Conservation (phyloP, 768 basidiomycete species). For the Asterophora lycoperdoides region DNA sequence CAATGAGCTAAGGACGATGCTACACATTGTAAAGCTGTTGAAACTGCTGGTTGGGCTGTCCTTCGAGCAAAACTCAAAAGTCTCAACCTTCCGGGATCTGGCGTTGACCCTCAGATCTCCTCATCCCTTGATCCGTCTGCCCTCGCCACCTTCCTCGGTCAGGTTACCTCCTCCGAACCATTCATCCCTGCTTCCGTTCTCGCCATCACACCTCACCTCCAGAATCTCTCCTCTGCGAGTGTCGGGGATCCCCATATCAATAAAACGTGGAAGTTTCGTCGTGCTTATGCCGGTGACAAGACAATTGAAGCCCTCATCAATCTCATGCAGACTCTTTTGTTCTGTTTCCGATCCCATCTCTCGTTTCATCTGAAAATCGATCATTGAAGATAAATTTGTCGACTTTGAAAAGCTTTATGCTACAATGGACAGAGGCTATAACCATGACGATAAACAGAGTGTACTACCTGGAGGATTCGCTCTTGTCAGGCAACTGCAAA, state of each 20-base stretch:
- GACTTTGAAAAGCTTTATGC: constrained; percentile 18
- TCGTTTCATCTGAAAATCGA: neutral
- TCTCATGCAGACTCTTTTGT: neutral
- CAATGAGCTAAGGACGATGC: neutral
- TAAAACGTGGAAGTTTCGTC: neutral
- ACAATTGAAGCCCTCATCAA: neutral
- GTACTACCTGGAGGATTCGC: constrained; percentile 12
- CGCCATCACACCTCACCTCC: neutral
- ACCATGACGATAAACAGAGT: constrained; percentile 17
- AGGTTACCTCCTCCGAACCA: neutral
- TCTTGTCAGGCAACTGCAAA: constrained; percentile 5
- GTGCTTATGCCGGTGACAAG: neutral
- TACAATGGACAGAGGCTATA: constrained; percentile 11
- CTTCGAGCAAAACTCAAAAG: neutral
- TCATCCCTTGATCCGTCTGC: neutral
- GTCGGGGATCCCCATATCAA: neutral
- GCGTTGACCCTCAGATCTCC: no score
- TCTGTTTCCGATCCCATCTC: neutral
- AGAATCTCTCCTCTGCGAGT: neutral
- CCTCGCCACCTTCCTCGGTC: neutral
- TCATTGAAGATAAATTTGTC: constrained; percentile 15
- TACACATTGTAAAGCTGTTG: neutral
- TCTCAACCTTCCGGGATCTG: neutral
- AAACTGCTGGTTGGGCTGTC: neutral
- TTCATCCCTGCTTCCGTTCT: neutral